phyloP scores from a whole-genome alignment of 306 rosid genomes.

The Trifolium dubium region DNA sequence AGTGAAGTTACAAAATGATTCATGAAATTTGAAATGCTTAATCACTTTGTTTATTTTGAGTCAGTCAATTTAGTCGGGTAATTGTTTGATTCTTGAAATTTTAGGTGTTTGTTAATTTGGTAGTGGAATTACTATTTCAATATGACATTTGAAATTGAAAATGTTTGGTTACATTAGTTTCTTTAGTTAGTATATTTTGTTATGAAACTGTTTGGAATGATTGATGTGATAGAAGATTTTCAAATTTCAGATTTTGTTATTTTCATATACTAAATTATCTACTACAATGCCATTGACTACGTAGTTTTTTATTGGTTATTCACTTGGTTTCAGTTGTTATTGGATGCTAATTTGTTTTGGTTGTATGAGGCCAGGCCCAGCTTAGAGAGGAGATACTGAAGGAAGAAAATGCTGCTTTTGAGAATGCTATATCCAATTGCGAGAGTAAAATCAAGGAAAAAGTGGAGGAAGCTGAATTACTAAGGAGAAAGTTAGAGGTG shows the following conservation, averaged over 20 bases:
- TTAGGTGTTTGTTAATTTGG: not conserved
- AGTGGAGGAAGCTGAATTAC: conserved; percentile 61
- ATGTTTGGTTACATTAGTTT: not conserved
- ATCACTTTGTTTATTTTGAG: not conserved
- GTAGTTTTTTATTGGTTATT: not conserved
- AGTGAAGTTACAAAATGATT: not conserved
- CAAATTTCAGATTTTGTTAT: not conserved
- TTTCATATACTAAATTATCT: not conserved
- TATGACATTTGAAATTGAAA: not conserved
- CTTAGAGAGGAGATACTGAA: conserved; percentile 75
- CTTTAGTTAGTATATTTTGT: not conserved
- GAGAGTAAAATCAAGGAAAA: conserved; percentile 75
- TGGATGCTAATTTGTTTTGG: not conserved
- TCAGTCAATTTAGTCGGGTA: not conserved
- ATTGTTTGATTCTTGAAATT: not conserved
- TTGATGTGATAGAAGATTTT: not conserved
- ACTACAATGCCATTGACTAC: not conserved
- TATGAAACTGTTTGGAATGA: not conserved
- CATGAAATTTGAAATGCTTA: not conserved
- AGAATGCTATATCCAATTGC: conserved; percentile 63
- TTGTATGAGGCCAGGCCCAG: conserved; percentile 62
- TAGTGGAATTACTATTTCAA: not conserved
- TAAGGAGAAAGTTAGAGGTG: conserved; percentile 67
- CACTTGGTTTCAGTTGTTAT: not conserved
- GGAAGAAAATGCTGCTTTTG: conserved; percentile 81